Conservation (phyloP, 192 early-diverging fungal genomes). For the Umbelopsis ramanniana region DNA sequence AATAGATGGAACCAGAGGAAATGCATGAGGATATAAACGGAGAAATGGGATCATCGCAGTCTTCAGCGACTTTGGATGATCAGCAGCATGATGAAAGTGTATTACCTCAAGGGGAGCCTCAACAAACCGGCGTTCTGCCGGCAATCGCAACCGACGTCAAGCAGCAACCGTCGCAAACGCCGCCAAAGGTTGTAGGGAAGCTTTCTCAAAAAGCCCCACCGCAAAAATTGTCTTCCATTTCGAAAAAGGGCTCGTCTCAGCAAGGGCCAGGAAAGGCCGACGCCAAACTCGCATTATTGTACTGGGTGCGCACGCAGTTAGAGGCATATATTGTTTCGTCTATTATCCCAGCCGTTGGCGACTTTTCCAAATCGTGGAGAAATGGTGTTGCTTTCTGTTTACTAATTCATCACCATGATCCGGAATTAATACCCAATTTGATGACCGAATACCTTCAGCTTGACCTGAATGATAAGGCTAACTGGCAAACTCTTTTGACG, state of each 20-base stretch:
- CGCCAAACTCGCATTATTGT: slow-evolving; percentile 52
- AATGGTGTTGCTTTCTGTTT: slow-evolving; percentile 56
- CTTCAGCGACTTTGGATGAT: neutral
- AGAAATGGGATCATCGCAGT: neutral
- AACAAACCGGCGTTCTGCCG: neutral
- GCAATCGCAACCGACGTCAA: neutral
- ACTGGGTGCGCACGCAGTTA: slow-evolving; percentile 55
- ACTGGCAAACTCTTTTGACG: slow-evolving; percentile 39
- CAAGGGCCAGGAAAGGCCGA: slow-evolving; percentile 29
- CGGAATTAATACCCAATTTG: slow-evolving; percentile 47
- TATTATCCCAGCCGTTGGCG: slow-evolving; percentile 53
- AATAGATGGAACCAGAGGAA: slow-evolving; percentile 12
- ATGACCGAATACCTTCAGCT: slow-evolving; percentile 38
- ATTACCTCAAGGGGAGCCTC: neutral
- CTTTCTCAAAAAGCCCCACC: neutral
- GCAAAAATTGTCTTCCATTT: neutral
- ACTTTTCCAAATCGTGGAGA: slow-evolving; percentile 56
- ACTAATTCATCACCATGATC: slow-evolving; percentile 52
- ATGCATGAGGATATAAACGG: neutral
- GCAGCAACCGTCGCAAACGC: neutral
- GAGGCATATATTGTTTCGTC: slow-evolving; percentile 51
- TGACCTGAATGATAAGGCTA: slow-evolving; percentile 41
- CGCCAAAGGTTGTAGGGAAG: slow-evolving; percentile 15
- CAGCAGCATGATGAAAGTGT: neutral
- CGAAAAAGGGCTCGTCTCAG: neutral